Conservation (phyloP, 2,329 filamentous ascomycete genomes). For the Phaeosphaeria sp. region DNA sequence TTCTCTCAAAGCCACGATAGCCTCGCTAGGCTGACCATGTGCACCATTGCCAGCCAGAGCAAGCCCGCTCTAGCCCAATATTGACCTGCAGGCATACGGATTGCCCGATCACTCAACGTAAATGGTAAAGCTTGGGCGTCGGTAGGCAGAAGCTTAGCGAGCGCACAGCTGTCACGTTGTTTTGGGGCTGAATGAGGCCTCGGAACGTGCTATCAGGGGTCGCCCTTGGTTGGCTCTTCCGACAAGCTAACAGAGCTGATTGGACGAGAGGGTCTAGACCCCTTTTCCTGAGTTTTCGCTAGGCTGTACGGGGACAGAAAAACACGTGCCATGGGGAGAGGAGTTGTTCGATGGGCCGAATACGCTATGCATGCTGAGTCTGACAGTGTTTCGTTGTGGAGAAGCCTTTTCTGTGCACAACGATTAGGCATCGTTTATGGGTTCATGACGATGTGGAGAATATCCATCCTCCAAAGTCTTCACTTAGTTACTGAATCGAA, state of each 20-base stretch:
- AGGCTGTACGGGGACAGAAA: not conserved
- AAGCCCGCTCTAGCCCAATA: not conserved
- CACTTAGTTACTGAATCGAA: not conserved
- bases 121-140: conserved; percentile 11
- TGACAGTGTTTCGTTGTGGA: not conserved
- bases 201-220: conserved; percentile 6
- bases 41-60: not conserved
- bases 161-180: conserved; percentile 3
- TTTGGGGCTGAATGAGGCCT: conserved; percentile 10
- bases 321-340: not conserved
- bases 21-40: not conserved
- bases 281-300: not conserved
- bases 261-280: not conserved
- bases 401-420: not conserved
- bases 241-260: not conserved
- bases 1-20: conserved; percentile 1
- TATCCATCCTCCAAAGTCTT: not conserved
- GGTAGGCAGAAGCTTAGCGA: conserved; percentile 8
- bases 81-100: not conserved
- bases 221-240: not conserved
- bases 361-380: not conserved
- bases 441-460: not conserved
- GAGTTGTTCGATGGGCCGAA: too few relatives aligned
- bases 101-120: not conserved
- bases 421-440: too few relatives aligned